phyloP scores from a whole-genome alignment of 2,329 filamentous ascomycete species.

The Hypomyces perniciosus region DNA sequence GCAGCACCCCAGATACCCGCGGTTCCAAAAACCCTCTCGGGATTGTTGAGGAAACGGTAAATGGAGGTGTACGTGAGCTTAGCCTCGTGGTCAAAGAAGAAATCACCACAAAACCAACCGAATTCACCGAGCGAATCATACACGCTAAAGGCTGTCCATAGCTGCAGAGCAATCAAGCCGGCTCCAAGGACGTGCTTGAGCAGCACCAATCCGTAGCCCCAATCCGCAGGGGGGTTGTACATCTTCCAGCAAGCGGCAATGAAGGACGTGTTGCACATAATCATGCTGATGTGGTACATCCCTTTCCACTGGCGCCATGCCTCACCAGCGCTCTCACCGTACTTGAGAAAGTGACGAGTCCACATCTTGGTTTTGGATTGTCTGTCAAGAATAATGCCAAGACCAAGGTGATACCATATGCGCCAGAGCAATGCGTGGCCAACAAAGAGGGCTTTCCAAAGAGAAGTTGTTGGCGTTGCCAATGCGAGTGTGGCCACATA shows the following conservation, averaged over 20 bases:
- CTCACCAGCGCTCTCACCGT: conserved; percentile 81
- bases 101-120: conserved; percentile 98
- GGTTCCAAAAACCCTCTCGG: conserved; percentile 86
- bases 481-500: conserved; percentile 70
- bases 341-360: conserved; percentile 97
- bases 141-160: conserved; percentile 90
- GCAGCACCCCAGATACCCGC: conserved; percentile 95
- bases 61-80: conserved; percentile 96
- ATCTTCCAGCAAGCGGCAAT: conserved; percentile 93
- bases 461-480: conserved; percentile 68
- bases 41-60: conserved; percentile 97
- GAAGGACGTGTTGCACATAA: conserved; percentile 83
- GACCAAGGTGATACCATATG: conserved; percentile 83
- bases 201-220: conserved; percentile 78
- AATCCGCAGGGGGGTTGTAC: conserved; percentile 81
- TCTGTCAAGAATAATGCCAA: conserved; percentile 75
- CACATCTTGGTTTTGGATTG: conserved; percentile 91
- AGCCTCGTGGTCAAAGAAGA: conserved; percentile 86
- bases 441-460: conserved; percentile 75
- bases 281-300: conserved; percentile 87
- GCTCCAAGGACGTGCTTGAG: conserved; percentile 82
- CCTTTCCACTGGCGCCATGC: conserved; percentile 98
- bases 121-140: conserved; percentile 96
- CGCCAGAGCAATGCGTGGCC: conserved; percentile 77
- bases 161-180: conserved; percentile 74